These are phyloP conservation scores for Scopulariopsis brevicaulis DNA, from an alignment of 2,329 filamentous ascomycete species.

Conservation along the genomic window DNA sequence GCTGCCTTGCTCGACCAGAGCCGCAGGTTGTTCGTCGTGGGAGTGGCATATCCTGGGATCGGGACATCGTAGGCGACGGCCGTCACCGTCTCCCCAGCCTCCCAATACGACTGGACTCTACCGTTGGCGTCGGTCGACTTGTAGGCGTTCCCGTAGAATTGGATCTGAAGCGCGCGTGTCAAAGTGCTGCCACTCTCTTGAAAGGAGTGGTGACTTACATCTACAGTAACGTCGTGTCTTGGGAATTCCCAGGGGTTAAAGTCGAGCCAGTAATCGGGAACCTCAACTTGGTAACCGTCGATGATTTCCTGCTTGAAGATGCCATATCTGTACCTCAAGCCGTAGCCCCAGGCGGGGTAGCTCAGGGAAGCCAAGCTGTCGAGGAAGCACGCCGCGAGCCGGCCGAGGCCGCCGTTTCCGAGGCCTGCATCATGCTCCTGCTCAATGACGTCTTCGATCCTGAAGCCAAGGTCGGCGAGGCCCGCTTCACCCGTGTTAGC, in stretches of 20 bases:
- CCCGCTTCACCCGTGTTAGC: conserved; percentile 46
- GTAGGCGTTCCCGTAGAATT: conserved; percentile 83
- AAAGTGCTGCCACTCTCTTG: background rate
- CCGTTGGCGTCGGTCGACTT: conserved; percentile 67
- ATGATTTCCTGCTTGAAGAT: conserved; percentile 99
- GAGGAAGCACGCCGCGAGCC: conserved; percentile 91
- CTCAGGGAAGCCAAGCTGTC: conserved; percentile 92
- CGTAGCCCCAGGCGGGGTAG: conserved; percentile 96
- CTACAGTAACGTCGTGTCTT: conserved; percentile 86
- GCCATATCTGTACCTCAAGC: conserved; percentile 86
- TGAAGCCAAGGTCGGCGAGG: conserved; percentile 81
- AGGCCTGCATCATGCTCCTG: conserved; percentile 96
- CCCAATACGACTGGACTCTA: conserved; percentile 67
- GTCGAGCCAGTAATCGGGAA: conserved; percentile 98
- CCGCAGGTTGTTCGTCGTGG: conserved; percentile 90
- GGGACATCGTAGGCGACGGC: conserved; percentile 90
- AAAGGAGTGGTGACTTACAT: conserved; percentile 39
- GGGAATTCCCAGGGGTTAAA: conserved; percentile 99
- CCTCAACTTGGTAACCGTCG: conserved; percentile 94
- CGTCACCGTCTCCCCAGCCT: conserved; percentile 84
- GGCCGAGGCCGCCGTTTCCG: conserved; percentile 89
- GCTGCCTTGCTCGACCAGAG: conserved; percentile 97
- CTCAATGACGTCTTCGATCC: conserved; percentile 86
- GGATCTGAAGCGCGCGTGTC: conserved; percentile 39
- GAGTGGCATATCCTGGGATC: conserved; percentile 81